phyloP scores from a whole-genome alignment of 495 filamentous ascomycete genomes.

The Aspergillus carlsbadensis region DNA sequence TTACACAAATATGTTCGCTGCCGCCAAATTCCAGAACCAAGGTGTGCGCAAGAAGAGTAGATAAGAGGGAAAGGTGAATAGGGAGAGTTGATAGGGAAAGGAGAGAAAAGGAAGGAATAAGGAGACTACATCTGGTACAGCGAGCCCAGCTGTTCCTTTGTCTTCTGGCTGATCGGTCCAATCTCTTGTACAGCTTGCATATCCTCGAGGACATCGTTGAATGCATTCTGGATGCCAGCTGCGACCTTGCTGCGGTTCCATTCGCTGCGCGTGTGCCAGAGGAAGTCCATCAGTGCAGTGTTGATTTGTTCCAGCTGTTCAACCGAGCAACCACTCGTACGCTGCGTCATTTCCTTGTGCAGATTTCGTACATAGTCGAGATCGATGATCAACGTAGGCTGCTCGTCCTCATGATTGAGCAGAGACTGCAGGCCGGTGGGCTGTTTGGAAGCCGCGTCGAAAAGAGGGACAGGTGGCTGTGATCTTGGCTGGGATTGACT shows the following conservation, averaged over 20 bases:
- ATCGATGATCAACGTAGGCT: conserved; percentile 55
- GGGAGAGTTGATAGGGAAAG: not conserved
- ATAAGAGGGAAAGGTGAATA: conserved; percentile 12
- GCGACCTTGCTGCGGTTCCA: conserved; percentile 78
- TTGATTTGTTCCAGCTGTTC: conserved; percentile 95
- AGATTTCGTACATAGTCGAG: conserved; percentile 53
- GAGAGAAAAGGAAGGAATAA: conserved; percentile 11
- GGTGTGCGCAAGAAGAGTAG: conserved; percentile 9
- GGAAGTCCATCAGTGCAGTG: conserved; percentile 81
- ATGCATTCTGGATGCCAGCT: conserved; percentile 57
- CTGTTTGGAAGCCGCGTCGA: conserved; percentile 36
- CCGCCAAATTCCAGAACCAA: conserved; percentile 13
- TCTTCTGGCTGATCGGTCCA: conserved; percentile 40
- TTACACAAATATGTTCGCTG: conserved; percentile 22
- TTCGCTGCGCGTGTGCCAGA: conserved; percentile 76
- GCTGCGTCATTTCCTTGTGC: conserved; percentile 55
- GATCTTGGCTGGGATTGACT: conserved; percentile 43
- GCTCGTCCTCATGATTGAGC: conserved; percentile 47
- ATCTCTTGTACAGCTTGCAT: conserved; percentile 69
- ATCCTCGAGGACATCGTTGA: conserved; percentile 79
- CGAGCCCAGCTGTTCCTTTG: conserved; percentile 34
- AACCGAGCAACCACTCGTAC: conserved; percentile 76
- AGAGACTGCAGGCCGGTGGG: conserved; percentile 37
- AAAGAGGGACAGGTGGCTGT: conserved; percentile 49
- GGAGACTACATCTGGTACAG: conserved; percentile 22